A percentile compares a stretch with the other conserved stretches of the same genome.
Evolutionary conservation across 257 asterid species (phyloP).

Genomic region (Solanum piurae): DNA sequence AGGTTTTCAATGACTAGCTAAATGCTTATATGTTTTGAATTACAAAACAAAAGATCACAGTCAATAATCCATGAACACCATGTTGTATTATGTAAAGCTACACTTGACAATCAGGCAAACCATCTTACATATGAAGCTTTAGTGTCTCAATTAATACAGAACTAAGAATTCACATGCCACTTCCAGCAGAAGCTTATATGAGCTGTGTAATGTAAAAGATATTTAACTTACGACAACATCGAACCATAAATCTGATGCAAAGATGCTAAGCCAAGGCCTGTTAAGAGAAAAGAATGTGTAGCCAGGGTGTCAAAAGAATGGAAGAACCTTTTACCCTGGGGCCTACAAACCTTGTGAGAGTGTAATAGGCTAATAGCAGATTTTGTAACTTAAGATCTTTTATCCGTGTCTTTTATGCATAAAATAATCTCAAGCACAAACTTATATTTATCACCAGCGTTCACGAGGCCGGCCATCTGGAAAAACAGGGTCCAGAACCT

Average conservation of each 20-base stretch:
- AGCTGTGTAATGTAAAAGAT: background rate
- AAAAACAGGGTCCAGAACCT: slow-evolving; percentile 42
- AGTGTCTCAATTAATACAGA: slow-evolving; percentile 4
- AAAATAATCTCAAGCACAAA: background rate
- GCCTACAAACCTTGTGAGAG: background rate
- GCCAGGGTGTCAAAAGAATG: background rate
- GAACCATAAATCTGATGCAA: background rate
- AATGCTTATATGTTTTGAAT: background rate
- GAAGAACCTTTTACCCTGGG: background rate
- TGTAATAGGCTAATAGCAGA: background rate
- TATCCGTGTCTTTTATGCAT: background rate
- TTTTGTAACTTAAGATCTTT: background rate
- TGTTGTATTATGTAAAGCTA: slow-evolving; percentile 5
- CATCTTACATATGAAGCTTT: slow-evolving; percentile 1
- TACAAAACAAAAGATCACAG: background rate
- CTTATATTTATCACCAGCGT: slow-evolving; percentile 50
- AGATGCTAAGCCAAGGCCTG: background rate
- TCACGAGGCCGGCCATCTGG: slow-evolving; percentile 94
- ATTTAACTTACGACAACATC: background rate
- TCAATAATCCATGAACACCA: background rate
- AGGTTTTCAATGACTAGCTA: background rate
- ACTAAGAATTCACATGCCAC: slow-evolving; percentile 2
- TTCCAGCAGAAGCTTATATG: slow-evolving; percentile 1
- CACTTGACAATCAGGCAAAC: slow-evolving; percentile 11
- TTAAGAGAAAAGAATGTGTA: background rate